Conservation (phyloP, 2,329 filamentous ascomycete species). For the Epichloe uncinata region DNA sequence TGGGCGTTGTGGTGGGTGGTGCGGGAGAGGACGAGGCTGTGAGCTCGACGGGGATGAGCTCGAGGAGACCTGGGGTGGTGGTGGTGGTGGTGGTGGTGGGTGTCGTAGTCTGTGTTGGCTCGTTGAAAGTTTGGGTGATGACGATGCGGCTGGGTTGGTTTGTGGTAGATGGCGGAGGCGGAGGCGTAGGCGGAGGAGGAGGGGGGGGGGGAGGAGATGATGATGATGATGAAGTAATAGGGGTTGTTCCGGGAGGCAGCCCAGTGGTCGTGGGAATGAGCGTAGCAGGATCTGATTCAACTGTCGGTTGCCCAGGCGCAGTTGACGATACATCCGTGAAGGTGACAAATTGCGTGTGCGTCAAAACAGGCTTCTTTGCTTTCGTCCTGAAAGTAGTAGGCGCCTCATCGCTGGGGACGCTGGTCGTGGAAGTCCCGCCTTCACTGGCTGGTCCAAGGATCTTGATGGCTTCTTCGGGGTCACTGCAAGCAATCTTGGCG, state of each 20-base stretch:
- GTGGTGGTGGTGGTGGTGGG: background rate
- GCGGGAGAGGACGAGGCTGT: background rate
- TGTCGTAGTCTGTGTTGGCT: slow-evolving; percentile 7
- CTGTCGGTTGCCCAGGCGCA: background rate
- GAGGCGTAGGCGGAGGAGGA: background rate
- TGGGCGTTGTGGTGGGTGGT: slow-evolving; percentile 1
- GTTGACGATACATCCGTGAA: background rate
- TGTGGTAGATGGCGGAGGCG: background rate
- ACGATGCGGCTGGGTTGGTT: slow-evolving; percentile 8
- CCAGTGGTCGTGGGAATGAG: background rate
- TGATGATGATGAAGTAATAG: background rate
- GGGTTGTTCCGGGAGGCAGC: background rate
- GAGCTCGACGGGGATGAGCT: slow-evolving; percentile 16
- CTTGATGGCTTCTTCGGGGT: slow-evolving; percentile 24
- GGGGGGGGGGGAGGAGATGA: background rate
- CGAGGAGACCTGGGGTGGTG: slow-evolving; percentile 10
- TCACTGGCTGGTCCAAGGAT: slow-evolving; percentile 25
- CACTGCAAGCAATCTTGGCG: slow-evolving; percentile 35
- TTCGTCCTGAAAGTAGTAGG: slow-evolving; percentile 3
- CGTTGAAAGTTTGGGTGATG: slow-evolving; percentile 16
- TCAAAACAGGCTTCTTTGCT: background rate
- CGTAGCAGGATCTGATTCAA: background rate
- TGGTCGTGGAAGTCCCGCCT: slow-evolving; percentile 3
- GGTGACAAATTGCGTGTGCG: background rate
- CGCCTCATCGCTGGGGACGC: background rate